A percentile compares a stretch with the other conserved stretches of the same genome.
These are phyloP conservation scores for Fraxinus anomala DNA, from an alignment of 257 asterid genomes.

Conservation along the genomic window DNA sequence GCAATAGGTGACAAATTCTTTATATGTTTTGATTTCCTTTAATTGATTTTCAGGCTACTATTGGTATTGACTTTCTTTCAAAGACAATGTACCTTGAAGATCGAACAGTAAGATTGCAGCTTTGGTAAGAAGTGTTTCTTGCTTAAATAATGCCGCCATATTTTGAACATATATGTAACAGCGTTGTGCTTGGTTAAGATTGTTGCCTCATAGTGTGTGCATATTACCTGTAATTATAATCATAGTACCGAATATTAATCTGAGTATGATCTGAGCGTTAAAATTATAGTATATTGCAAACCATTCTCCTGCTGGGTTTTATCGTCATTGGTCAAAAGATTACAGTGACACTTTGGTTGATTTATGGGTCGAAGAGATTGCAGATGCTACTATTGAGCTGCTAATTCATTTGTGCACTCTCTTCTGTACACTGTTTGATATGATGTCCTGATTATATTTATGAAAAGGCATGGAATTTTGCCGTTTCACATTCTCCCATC, in stretches of 20 bases:
- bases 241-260: background rate
- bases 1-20: background rate
- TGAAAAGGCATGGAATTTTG: background rate
- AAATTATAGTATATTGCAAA: background rate
- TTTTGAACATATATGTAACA: conserved; percentile 3
- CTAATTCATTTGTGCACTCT: background rate
- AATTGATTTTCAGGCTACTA: conserved; percentile 28
- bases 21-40: conserved; percentile 11
- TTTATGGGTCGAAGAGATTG: background rate
- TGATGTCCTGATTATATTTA: background rate
- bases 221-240: background rate
- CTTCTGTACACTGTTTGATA: background rate
- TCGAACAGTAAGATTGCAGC: background rate
- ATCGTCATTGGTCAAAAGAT: background rate
- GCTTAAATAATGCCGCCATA: conserved; percentile 14
- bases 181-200: background rate
- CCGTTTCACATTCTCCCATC: background rate
- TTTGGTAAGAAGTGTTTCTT: background rate
- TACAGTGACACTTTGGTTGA: background rate
- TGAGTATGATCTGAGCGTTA: background rate
- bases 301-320: conserved; percentile 11
- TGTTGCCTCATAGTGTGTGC: background rate
- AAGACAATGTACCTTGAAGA: background rate
- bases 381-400: background rate
- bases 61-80: background rate